Base-by-base conservation (phyloP, 495 filamentous ascomycete species). In the Cryomyces minteri region DNA sequence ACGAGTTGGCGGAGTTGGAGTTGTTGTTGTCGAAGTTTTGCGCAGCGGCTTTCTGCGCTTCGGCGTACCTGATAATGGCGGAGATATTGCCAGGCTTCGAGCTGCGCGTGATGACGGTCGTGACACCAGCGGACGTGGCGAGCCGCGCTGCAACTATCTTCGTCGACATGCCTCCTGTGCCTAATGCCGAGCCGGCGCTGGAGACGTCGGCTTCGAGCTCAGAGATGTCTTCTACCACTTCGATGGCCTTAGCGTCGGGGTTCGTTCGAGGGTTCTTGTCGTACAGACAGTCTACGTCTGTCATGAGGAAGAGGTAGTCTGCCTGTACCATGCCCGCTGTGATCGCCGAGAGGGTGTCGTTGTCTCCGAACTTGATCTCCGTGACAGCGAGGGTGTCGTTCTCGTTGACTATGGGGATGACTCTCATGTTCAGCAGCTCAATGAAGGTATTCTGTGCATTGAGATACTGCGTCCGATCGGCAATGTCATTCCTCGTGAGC, bases 311-410 rank as follows among this genome's bases (percentile, higher is more conserved):
- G 10, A 98, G 74, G 52, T 94, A 88, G 59, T 98, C 85, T 39
- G 90, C 90, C 57, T 93, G 86, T 50, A 95, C 82, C 84, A 95
- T 94, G 41, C 82, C 92, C 5, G 90, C 88, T 2, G 90, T 94
- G 52, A 98, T 93, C 37, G 92, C 90, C 32, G 84, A 92, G 31
- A 98, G 67, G 10, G 90, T 98, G 63, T 98, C 90, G 54, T 98
- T 98, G 66, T 98, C 90, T 49, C 90, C 90, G 55, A 98, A 98
- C 72, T 96, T 96, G 60, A 98, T 96, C 74, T 98, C 90, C 70
- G 88, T 80, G 56, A 98, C 90, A 38, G 88, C 84, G 39, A 98
- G 64, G 5, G 92, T 98, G 61, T 98, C 90, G 60, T 98, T 98
- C 62, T 98, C 90, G 54, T 98, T 98, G 48, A 98, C 90, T 51